Evolutionary conservation across 2,329 filamentous ascomycete genomes (phyloP).

Genomic region (Bipolaris cookei): DNA sequence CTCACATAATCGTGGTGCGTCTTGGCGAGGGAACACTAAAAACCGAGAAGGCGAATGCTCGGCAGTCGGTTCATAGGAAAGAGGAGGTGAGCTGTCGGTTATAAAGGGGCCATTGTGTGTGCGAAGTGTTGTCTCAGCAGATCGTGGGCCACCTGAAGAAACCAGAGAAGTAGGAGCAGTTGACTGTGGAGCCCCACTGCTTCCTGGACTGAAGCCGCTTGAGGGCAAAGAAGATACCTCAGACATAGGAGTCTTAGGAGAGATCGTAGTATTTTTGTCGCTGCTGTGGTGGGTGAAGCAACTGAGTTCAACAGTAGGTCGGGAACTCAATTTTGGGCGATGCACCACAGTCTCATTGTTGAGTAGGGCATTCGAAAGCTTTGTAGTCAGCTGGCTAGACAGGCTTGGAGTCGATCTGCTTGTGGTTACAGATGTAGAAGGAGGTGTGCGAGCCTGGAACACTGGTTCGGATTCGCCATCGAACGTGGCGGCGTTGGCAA

Average conservation of each 20-base stretch:
- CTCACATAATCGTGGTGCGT: conserved; percentile 36
- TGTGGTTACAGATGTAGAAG: conserved; percentile 24
- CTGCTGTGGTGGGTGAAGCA: conserved; percentile 15
- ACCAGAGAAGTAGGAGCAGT: conserved; percentile 46
- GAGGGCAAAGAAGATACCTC: conserved; percentile 35
- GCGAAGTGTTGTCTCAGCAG: conserved; percentile 38
- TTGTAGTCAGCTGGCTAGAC: conserved; percentile 33
- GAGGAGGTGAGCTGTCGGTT: conserved; percentile 26
- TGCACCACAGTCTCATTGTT: conserved; percentile 43
- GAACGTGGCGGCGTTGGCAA: conserved; percentile 37
- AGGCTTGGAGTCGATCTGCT: conserved; percentile 42
- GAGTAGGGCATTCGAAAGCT: conserved; percentile 35
- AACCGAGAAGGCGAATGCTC: conserved; percentile 31
- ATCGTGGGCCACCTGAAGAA: conserved; percentile 40
- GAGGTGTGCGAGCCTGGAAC: conserved; percentile 16
- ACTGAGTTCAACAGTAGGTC: conserved; percentile 33
- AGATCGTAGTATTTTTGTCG: conserved; percentile 5
- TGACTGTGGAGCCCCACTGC: conserved; percentile 39
- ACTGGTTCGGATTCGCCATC: conserved; percentile 47
- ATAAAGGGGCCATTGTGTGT: conserved; percentile 23
- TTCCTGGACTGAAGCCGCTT: conserved; percentile 31
- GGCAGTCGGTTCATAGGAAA: conserved; percentile 18
- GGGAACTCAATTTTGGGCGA: conserved; percentile 36
- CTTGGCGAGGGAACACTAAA: conserved; percentile 44
- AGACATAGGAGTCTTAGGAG: conserved; percentile 17